These are phyloP conservation scores for Fusarium stilboides DNA, from an alignment of 2,329 filamentous ascomycete genomes.

Conservation along the genomic window DNA sequence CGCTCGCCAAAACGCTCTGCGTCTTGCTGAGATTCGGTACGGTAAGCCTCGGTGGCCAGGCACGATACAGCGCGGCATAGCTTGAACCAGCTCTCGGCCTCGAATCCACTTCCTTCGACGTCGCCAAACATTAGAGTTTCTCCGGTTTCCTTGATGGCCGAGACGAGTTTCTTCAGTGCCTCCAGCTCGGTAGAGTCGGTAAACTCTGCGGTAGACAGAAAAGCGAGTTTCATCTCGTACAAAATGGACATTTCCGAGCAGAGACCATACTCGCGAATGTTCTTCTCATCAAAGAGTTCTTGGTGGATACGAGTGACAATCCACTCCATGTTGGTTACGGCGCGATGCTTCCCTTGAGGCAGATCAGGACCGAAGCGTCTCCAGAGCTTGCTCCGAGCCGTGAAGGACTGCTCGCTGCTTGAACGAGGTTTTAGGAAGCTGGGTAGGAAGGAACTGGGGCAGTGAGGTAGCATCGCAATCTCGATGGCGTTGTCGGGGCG, in stretches of 20 bases:
- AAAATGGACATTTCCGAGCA: neutral
- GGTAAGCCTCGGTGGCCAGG: slow-evolving; percentile 1
- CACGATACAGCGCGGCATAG: slow-evolving; percentile 12
- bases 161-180: neutral
- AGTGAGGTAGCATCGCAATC: slow-evolving; percentile 20
- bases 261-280: neutral
- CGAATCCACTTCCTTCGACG: fast-evolving
- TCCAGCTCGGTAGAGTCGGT: neutral
- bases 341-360: slow-evolving; percentile 3
- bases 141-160: neutral
- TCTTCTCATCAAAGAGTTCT: slow-evolving; percentile 1
- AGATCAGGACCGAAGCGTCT: slow-evolving; percentile 1
- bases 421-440: neutral
- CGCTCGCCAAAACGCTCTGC: neutral
- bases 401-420: neutral
- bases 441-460: neutral
- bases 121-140: neutral
- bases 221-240: neutral
- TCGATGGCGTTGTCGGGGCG: slow-evolving; percentile 19
- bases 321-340: slow-evolving; percentile 20
- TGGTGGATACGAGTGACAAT: slow-evolving; percentile 7
- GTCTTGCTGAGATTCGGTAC: neutral
- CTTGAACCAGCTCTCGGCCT: slow-evolving; percentile 3
- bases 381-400: neutral
- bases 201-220: neutral